Base-by-base conservation (phyloP, 2,329 filamentous ascomycete species). In the Clonostachys rhizophaga region DNA sequence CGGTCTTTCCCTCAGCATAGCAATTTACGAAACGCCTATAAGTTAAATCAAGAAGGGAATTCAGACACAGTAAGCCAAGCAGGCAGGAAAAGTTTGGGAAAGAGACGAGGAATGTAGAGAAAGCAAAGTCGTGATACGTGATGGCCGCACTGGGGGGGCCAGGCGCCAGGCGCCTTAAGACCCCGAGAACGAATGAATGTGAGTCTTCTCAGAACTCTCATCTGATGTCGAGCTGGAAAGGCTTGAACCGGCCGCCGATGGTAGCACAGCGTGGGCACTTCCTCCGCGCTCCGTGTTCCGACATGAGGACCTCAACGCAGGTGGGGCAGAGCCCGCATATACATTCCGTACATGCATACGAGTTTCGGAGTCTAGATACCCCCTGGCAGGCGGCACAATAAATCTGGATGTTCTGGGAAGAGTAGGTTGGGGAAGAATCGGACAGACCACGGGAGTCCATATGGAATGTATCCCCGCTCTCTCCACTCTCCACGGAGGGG, bases 341-440 rank as follows among this genome's bases (percentile, higher is more conserved):
- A 65, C 94, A 97, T 66, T 96, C 91, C 2, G 91, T 96, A 65
- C 92, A 97, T 18, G 92, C 92, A 61, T 91, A 96, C 34, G 89
- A 94, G 58, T 92, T 87, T 58, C 84, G 86, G 24, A 97, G 72
- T 11, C 85, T 72, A 45, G 86, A 91, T 16, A 91, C 75, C 36
- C 86, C 82, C 53, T 89, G 84, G 61, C 92, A 97, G 43, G 87
- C 88, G 17, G 91, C 89, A 64, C 92, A 97, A 63, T 95, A 96
- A 40, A 97, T 95, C 62, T 95, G 89, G 4, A 92, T 86, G 52
- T 78, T 78, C 46, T 90, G 87, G 8, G 86, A 84, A 16, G 81
- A 81, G 69, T 87, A 87, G 58, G 78, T 85, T 18, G 82, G 81
- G 3, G 89, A 91, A n/a, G 86, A 86, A 58, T 86, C 75, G 24